Conservation (phyloP, 2,329 filamentous ascomycete genomes). For the Pseudogymnoascus sp. region DNA sequence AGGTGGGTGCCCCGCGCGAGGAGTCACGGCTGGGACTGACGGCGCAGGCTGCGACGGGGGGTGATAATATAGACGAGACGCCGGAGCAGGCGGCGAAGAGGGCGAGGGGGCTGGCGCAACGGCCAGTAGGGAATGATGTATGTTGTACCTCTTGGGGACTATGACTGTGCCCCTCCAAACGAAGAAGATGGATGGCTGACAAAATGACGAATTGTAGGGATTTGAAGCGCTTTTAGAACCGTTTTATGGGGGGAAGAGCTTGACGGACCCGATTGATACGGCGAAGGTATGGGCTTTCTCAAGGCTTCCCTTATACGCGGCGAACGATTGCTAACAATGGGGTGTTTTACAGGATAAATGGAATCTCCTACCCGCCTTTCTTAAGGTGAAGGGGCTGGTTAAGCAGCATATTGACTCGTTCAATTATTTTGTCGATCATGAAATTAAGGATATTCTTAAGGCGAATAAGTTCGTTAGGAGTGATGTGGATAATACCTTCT, state of each 20-base stretch:
- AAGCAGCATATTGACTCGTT: conserved; percentile 89
- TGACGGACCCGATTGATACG: conserved; percentile 64
- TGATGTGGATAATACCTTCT: conserved; percentile 88
- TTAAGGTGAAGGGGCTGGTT: conserved; percentile 91
- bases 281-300: conserved; percentile 34
- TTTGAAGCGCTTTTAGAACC: conserved; percentile 61
- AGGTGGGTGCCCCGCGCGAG: neutral
- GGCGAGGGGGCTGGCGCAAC: neutral
- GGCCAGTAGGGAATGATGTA: neutral
- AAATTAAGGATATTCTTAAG: conserved; percentile 93
- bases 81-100: neutral
- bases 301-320: conserved; percentile 12
- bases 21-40: neutral
- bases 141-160: neutral
- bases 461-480: conserved; percentile 84
- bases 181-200: neutral
- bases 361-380: conserved; percentile 92
- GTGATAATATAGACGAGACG: neutral
- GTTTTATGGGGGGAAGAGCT: conserved; percentile 61
- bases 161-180: neutral
- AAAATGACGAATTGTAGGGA: conserved; percentile 25
- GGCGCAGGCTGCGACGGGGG: neutral
- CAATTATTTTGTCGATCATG: conserved; percentile 95
- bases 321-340: neutral
- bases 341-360: conserved; percentile 75